Evolutionary conservation across 306 rosid species (phyloP).

Genomic region (Astragalus glycyphyllos): DNA sequence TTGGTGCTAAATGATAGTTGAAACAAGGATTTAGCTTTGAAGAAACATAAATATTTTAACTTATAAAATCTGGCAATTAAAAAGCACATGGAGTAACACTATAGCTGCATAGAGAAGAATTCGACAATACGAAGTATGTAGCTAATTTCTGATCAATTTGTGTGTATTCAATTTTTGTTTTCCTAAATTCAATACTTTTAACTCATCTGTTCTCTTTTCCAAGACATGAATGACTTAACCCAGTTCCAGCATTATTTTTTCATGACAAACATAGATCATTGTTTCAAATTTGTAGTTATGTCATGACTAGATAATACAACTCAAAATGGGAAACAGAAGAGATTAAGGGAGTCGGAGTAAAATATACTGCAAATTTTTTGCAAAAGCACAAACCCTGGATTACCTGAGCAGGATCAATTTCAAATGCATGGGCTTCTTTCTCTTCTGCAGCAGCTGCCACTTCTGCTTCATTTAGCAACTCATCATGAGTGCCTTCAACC

Average conservation of each 20-base stretch:
- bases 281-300: conserved; percentile 14
- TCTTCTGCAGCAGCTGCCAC: conserved; percentile 89
- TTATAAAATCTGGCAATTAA: conserved; percentile 19
- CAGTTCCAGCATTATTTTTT: conserved; percentile 6
- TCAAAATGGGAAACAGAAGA: conserved; percentile 1
- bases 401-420: conserved; percentile 86
- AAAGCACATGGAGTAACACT: conserved; percentile 23
- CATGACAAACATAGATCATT: conserved; percentile 19
- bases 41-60: background rate
- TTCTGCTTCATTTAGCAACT: conserved; percentile 85
- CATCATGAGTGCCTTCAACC: conserved; percentile 67
- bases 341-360: background rate
- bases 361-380: conserved; percentile 4
- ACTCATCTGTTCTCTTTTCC: conserved; percentile 1
- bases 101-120: conserved; percentile 27
- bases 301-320: conserved; percentile 5
- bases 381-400: conserved; percentile 27
- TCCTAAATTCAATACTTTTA: background rate
- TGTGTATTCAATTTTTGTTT: background rate
- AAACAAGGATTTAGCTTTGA: background rate
- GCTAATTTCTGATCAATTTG: background rate
- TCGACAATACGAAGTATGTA: background rate
- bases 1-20: background rate
- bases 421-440: conserved; percentile 91
- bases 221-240: conserved; percentile 20